phyloP scores from a whole-genome alignment of 2,329 filamentous ascomycete species.

The Juglanconis oblonga region DNA sequence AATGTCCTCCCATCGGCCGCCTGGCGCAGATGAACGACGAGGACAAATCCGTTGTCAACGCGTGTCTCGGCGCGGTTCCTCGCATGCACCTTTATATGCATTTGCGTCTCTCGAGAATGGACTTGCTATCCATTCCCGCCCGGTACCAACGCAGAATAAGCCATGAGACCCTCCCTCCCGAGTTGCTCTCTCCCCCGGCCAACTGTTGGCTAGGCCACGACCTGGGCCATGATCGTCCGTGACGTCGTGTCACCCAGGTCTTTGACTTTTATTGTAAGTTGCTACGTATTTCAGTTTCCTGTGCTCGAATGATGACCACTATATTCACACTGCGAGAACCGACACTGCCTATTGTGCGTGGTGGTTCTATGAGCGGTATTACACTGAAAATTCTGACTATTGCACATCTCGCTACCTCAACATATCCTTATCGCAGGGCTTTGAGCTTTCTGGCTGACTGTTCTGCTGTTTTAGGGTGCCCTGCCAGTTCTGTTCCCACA shows the following conservation, averaged over 20 bases:
- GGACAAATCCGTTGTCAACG: no score
- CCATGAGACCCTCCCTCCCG: background rate
- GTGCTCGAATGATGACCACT: slow-evolving; percentile 15
- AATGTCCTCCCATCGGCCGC: no score
- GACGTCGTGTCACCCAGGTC: background rate
- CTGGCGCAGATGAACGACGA: no score
- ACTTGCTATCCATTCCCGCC: no score
- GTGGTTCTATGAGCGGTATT: slow-evolving; percentile 14
- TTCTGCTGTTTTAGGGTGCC: background rate
- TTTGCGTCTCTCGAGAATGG: no score
- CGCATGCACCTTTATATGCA: no score
- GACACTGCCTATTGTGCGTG: slow-evolving; percentile 20
- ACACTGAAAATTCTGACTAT: slow-evolving; percentile 21
- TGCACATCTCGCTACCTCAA: background rate
- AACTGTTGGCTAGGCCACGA: background rate
- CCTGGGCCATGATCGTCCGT: background rate
- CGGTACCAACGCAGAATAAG: no score
- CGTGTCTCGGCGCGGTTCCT: no score
- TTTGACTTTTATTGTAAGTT: background rate
- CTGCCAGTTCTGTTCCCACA: background rate
- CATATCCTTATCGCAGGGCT: background rate
- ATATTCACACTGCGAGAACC: slow-evolving; percentile 16
- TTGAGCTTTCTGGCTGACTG: background rate
- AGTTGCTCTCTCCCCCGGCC: background rate
- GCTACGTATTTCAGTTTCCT: background rate